Base-by-base conservation (phyloP, 768 basidiomycete genomes). In the Lentinula detonsa region DNA sequence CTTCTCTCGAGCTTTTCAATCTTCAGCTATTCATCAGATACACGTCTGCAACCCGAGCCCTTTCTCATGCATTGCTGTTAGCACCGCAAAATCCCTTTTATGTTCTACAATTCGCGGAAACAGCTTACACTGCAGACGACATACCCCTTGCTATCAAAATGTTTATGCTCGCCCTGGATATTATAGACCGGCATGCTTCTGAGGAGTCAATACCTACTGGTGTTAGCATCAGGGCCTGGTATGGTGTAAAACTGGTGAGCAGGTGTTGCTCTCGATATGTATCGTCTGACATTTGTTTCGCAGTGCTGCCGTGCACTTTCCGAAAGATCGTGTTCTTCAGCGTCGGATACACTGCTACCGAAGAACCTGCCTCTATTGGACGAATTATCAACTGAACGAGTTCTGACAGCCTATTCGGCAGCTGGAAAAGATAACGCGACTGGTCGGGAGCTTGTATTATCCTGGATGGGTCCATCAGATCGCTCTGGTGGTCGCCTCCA, bases 11-110 rank as follows among this genome's bases (percentile, higher is more conserved):
- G 28, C 8, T 43, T 33, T 54, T 59, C n/a, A 34, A 51, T 39
- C 52, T 5, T 46, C 31, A 31, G 53, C 4, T 42, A 43, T 33
- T 63, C 11, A 16, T 31, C 53, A 95, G 93, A 68, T 93, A 94
- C 68, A 79, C 82, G 1, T 77, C 75, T 48, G 84, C 93, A 0
- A 76, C 94, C 1, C 84, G 91, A 69, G 80, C 92, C 0, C 78
- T 95, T 4, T 87, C 90, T 10, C 93, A 97, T 73, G 88, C 84
- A 5, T 79, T 95, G 48, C 77, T 94, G 34, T 81, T 97, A 34
- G 82, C 86, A 2, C 92, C 94, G 0, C 91, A 95, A 65, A 95
- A 94, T 67, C 89, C 91, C 0, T 90, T 93, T 67, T 86, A 90
- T 42, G 81, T 86, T 61, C 80, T 95, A n/a, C 88, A 88, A 64